phyloP scores from a whole-genome alignment of 2,329 filamentous ascomycete species.

The Pseudohalonectria lignicola region DNA sequence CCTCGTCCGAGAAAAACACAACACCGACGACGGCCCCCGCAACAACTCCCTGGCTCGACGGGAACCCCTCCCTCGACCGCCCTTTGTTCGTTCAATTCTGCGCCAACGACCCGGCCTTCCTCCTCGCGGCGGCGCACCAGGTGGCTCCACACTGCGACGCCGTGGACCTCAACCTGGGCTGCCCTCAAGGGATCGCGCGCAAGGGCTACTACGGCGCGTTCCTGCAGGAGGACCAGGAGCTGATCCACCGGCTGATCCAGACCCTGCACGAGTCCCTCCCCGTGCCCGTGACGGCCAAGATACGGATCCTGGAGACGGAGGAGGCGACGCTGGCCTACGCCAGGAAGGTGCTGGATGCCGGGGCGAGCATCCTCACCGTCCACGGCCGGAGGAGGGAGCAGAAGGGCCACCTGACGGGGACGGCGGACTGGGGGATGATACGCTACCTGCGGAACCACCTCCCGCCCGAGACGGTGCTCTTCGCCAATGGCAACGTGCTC shows the following conservation, averaged over 20 bases:
- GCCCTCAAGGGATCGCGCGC: conserved; percentile 88
- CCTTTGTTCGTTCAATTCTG: conserved; percentile 96
- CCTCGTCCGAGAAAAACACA: no score
- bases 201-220: conserved; percentile 91
- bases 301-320: conserved; percentile 75
- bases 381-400: conserved; percentile 84
- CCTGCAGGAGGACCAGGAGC: conserved; percentile 80
- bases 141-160: conserved; percentile 88
- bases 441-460: conserved; percentile 72
- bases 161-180: conserved; percentile 89
- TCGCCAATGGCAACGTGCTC: conserved; percentile 92
- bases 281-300: conserved; percentile 89
- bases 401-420: conserved; percentile 87
- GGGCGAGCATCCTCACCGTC: conserved; percentile 86
- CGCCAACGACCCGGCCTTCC: conserved; percentile 71
- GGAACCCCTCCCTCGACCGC: conserved; percentile 72
- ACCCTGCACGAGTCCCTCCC: conserved; percentile 68
- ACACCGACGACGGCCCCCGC: conserved; percentile 17
- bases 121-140: conserved; percentile 66
- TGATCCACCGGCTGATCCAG: conserved; percentile 74
- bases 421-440: conserved; percentile 87
- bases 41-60: conserved; percentile 57
- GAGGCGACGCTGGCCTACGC: conserved; percentile 87
- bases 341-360: conserved; percentile 72
- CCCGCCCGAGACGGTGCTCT: conserved; percentile 80